phyloP scores from a whole-genome alignment of 1,139 yeast species.

The Blastobotrys elegans region DNA sequence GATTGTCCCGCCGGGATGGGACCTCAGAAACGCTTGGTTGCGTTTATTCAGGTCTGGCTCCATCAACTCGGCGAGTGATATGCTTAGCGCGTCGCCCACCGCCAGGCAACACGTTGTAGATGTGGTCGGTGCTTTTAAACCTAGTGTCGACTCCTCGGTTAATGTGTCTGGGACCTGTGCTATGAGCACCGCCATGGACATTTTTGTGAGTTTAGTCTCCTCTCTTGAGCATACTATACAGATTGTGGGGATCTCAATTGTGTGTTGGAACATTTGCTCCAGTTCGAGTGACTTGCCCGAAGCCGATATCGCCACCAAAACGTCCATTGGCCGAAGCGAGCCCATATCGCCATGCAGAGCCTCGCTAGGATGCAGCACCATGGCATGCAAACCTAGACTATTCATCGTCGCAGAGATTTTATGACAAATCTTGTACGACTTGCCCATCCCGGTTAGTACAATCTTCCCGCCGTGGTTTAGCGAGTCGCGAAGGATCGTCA shows the following conservation, averaged over 20 bases:
- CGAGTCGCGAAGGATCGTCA: slow-evolving; percentile 49
- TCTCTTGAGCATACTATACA: slow-evolving; percentile 53
- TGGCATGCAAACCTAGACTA: slow-evolving; percentile 67
- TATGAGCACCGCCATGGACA: slow-evolving; percentile 50
- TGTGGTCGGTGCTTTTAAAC: slow-evolving; percentile 84
- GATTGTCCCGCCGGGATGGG: slow-evolving; percentile 91
- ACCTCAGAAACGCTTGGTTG: slow-evolving; percentile 52
- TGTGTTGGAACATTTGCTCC: slow-evolving; percentile 51
- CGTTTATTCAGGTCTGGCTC: slow-evolving; percentile 53
- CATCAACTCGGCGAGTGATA: slow-evolving; percentile 65
- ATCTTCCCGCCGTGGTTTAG: slow-evolving; percentile 55
- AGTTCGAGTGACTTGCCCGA: slow-evolving; percentile 85
- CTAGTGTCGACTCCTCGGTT: slow-evolving; percentile 64
- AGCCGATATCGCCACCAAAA: slow-evolving; percentile 64
- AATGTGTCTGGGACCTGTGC: slow-evolving; percentile 58
- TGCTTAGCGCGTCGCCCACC: slow-evolving; percentile 71
- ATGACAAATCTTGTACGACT: slow-evolving; percentile 70
- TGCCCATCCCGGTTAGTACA: slow-evolving; percentile 78
- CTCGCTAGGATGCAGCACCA: slow-evolving; percentile 72
- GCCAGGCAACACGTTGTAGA: slow-evolving; percentile 74
- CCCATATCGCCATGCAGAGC: slow-evolving; percentile 93
- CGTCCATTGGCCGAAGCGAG: slow-evolving; percentile 55
- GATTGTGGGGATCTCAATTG: slow-evolving; percentile 52
- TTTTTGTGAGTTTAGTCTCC: slow-evolving; percentile 43
- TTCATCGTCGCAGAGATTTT: slow-evolving; percentile 79